Evolutionary conservation across 1,139 yeast genomes (phyloP).

Genomic region (Yamadazyma songkhlaensis): DNA sequence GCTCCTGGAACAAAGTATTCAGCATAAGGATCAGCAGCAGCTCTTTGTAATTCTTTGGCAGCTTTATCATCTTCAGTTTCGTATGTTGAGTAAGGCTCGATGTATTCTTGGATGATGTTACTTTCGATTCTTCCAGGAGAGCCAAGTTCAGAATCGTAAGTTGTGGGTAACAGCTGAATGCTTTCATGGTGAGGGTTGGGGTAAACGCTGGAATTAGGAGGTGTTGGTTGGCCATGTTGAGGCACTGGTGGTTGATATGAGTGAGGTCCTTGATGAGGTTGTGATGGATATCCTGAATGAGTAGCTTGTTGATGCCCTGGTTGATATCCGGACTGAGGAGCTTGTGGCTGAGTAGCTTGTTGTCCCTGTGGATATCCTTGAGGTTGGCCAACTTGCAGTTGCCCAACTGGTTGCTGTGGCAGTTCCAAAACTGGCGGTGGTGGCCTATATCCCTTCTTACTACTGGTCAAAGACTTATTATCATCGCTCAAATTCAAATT

Average conservation of each 20-base stretch:
- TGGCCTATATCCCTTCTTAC: constrained; percentile 12
- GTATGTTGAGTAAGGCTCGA: constrained; percentile 32
- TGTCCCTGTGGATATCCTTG: neutral
- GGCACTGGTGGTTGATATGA: neutral
- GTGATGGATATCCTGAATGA: neutral
- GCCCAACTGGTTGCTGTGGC: neutral
- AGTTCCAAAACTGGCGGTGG: constrained; percentile 16
- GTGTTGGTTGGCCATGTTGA: too few species aligned
- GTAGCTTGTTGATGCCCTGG: constrained; percentile 1
- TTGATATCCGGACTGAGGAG: too few species aligned
- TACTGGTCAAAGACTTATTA: constrained; percentile 6
- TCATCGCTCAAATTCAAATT: constrained; percentile 15
- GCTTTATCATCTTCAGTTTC: constrained; percentile 18
- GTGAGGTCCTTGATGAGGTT: neutral
- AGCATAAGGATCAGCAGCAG: constrained; percentile 24
- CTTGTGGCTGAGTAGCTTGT: neutral
- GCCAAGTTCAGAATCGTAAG: constrained; percentile 3
- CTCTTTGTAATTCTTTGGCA: constrained; percentile 16
- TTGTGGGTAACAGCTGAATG: constrained; percentile 8
- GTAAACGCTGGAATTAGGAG: constrained; percentile 4
- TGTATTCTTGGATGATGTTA: constrained; percentile 11
- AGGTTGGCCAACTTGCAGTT: neutral
- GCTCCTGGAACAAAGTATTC: constrained; percentile 14
- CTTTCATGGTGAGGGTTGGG: constrained; percentile 5
- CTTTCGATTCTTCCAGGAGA: constrained; percentile 9